phyloP scores from a whole-genome alignment of 1,139 yeast genomes.

The Zhuliangozyma parablackwelliae region DNA sequence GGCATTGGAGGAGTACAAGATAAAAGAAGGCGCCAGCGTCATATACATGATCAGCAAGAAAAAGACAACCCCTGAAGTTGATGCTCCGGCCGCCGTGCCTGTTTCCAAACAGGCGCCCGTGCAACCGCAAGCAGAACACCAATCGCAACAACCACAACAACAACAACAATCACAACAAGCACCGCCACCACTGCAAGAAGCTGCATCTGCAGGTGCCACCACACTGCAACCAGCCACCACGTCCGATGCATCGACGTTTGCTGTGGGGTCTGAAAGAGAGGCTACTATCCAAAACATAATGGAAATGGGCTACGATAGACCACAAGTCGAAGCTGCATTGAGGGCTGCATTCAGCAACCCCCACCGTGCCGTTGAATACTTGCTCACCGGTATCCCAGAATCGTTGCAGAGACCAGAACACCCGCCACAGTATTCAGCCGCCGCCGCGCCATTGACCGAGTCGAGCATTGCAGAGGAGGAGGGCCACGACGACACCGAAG shows the following conservation, averaged over 20 bases:
- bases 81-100: conserved; percentile 8
- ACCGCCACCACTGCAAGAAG: not conserved
- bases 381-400: conserved; percentile 87
- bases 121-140: conserved; percentile 13
- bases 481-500: conserved; percentile 21
- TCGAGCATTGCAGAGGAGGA: conserved; percentile 18
- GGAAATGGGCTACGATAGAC: conserved; percentile 95
- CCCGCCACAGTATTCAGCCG: conserved; percentile 18
- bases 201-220: not conserved
- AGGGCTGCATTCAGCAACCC: conserved; percentile 97
- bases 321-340: conserved; percentile 83
- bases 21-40: conserved; percentile 86
- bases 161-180: too few species aligned
- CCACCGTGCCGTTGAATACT: conserved; percentile 94
- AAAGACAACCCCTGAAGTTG: conserved; percentile 25
- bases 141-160: conserved; percentile 3
- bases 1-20: conserved; percentile 63
- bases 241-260: conserved; percentile 34
- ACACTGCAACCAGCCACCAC: conserved; percentile 1
- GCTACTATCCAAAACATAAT: conserved; percentile 72
- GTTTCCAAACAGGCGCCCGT: conserved; percentile 15
- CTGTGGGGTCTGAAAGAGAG: conserved; percentile 64
- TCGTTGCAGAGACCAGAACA: conserved; percentile 34
- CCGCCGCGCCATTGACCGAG: conserved; percentile 11
- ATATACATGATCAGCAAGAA: conserved; percentile 80